Evolutionary conservation across 257 asterid species (phyloP), one percentile per base, ranked within the genome.

Genomic region (Ehretia macrophylla): DNA sequence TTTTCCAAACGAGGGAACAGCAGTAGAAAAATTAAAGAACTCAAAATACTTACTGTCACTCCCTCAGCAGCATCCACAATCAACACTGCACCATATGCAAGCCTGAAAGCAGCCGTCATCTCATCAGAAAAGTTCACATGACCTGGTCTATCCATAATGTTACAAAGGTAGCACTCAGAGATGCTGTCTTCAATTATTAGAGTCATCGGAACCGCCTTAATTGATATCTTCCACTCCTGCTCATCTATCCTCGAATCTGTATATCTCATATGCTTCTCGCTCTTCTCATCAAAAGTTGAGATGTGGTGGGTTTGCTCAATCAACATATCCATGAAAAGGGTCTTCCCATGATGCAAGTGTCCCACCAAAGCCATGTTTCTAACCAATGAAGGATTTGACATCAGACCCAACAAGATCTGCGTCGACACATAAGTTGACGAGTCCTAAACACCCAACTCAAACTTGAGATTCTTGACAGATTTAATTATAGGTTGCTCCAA

Each of bases 61-160:
- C 98, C 96, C 64, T 85, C 98, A 55, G 85, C 96, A 56, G 95
- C 98, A 77, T 91, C 98, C 56, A 91, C 96, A 69, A 91, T 71
- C 70, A 91, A 76, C 45, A 91, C 96, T 19, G 96, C 98, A 66
- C 96, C 98, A 80, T 91, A 96, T 51, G 98, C 92, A 72, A 91
- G 96, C 79, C 98, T 80, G 46, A 90, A 80, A 11, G 96, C 94
- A 66, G 98, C 96, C 35, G 91, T 75, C 96, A 90, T 87, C 76
- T 90, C 98, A 79, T 90, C 98, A 1, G 98, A 87, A 60, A 90
- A 90, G 76, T 90, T 85, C 44, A 83, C 98, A 74, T 90, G 98
- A 21, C 98, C 98, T 14, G 98, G 96, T 23, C 96, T 78, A 68
- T 90, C 98, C 94, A 85, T 85, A 46, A 87, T 74, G 75, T 90